These are phyloP conservation scores for Globisporangium echinulatum DNA, from an alignment of 352 stramenopile species.

Conservation along the genomic window DNA sequence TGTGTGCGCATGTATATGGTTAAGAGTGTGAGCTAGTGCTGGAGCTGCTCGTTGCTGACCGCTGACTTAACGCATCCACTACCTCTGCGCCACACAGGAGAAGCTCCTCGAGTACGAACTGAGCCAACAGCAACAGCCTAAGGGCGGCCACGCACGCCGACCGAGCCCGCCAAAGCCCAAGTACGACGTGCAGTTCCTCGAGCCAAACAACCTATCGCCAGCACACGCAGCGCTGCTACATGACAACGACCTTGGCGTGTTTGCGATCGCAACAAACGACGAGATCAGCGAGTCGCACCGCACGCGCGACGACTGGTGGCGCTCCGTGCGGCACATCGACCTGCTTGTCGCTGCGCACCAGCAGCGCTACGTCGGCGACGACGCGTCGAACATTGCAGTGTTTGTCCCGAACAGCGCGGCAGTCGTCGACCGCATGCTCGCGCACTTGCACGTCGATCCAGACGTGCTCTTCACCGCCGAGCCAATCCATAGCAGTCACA, in stretches of 20 bases:
- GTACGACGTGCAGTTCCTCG: constrained; percentile 49
- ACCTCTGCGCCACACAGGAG: constrained; percentile 27
- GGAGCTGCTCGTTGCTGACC: no score
- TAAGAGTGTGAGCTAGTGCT: no score
- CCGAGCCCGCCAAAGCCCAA: constrained; percentile 25
- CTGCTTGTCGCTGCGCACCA: constrained; percentile 40
- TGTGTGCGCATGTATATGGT: no score
- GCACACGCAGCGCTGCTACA: constrained; percentile 25
- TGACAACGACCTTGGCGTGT: constrained; percentile 33
- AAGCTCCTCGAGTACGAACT: constrained; percentile 81
- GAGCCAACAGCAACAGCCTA: constrained; percentile 27
- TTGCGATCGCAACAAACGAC: constrained; percentile 44
- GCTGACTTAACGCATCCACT: no score
- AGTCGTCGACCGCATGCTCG: constrained; percentile 46
- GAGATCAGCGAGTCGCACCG: constrained; percentile 54
- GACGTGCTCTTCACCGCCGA: constrained; percentile 40
- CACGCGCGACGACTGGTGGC: constrained; percentile 43
- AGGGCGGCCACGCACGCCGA: constrained; percentile 16
- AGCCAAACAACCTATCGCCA: constrained; percentile 7
- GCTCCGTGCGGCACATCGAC: constrained; percentile 71
- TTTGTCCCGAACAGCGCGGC: constrained; percentile 58
- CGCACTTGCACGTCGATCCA: constrained; percentile 42
- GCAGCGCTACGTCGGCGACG: constrained; percentile 34
- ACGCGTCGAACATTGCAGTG: constrained; percentile 75
- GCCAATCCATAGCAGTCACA: constrained; percentile 5